Evolutionary conservation across 768 basidiomycete species (phyloP), one percentile per base, ranked within the genome.

Genomic region (Boletales sp.): DNA sequence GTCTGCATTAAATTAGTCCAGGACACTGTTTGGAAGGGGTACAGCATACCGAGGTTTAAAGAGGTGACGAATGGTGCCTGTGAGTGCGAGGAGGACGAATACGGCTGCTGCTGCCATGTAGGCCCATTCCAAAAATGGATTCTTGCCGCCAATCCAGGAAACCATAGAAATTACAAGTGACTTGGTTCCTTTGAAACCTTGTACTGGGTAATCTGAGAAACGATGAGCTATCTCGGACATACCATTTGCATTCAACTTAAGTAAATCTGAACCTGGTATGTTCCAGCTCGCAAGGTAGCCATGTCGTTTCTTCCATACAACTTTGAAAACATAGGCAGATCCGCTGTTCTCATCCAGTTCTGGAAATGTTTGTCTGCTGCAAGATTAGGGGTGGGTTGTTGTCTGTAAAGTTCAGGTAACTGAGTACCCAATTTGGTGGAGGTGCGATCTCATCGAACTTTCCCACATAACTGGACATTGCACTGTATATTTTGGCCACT

Each of bases 311-410:
- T 78, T 14, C 87, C 94, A 62, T 88, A 97, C 18, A 99, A 74
- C 71, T 99, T 98, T 29, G 92, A 85, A 69, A 99, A 99, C 7
- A 95, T 97, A 9, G 97, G 97, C 41, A 98, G 70, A 12, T 94
- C 97, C 1, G 97, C 92, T 2, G 94, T 97, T 51, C 95, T 82
- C 97, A 99, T 99, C 97, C 97, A 99, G 65, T 95, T 94, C 70
- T 98, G 95, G 75, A 99, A 98, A 60, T 90, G 94, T 68, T 97
- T 90, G 62, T 98, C 86, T 2, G 58, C 57, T 46, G 74, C 72
- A 32, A 98, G 73, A 63, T 97, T 72, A 92, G 94, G 17, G 86
- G 83, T 14, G 79, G 80, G 53, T 75, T 81, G 5, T 69, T 68
- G 2, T 71, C 64, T 4, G 82, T 83, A 70, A 97, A 97, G 48